These are phyloP conservation scores for Globisporangium alternatum DNA, from an alignment of 352 stramenopile species.

Conservation along the genomic window DNA sequence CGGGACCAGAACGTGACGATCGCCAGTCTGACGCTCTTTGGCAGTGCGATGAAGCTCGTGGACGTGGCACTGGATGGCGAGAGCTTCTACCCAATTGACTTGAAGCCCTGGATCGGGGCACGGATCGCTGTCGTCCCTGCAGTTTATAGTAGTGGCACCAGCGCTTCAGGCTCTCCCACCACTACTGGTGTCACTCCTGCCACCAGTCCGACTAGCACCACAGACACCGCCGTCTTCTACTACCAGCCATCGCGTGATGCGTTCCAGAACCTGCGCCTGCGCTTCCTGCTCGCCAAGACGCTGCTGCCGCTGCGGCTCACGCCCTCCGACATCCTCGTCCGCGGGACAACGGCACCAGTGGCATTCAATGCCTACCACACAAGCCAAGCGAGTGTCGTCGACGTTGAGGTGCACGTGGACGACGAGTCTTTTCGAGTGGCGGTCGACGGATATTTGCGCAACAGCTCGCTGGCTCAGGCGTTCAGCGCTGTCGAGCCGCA, in stretches of 20 bases:
- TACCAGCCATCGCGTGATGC: slow-evolving; percentile 6
- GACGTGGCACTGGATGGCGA: slow-evolving; percentile 25
- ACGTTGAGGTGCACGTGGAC: slow-evolving; percentile 26
- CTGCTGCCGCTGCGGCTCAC: slow-evolving; percentile 16
- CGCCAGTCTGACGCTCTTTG: slow-evolving; percentile 24
- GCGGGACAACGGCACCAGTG: neutral
- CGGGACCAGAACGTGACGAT: slow-evolving; percentile 18
- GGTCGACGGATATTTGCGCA: slow-evolving; percentile 23
- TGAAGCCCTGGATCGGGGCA: slow-evolving; percentile 24
- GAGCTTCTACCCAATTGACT: slow-evolving; percentile 28
- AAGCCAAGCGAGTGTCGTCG: slow-evolving; percentile 7
- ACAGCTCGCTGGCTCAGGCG: slow-evolving; percentile 14
- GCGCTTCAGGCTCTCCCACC: neutral
- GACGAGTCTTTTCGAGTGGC: slow-evolving; percentile 7
- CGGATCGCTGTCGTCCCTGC: slow-evolving; percentile 14
- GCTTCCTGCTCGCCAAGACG: slow-evolving; percentile 20
- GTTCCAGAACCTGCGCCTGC: slow-evolving; percentile 28
- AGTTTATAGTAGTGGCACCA: neutral
- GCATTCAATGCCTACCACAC: slow-evolving; percentile 7
- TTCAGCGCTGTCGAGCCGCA: slow-evolving; percentile 22
- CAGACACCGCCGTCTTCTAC: too few relatives aligned
- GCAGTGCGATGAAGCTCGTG: slow-evolving; percentile 15
- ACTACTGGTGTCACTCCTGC: neutral
- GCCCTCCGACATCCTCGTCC: slow-evolving; percentile 29
- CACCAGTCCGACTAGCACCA: neutral